Percentiles rank a stretch among this genome's conserved stretches.
Evolutionary conservation across 2,329 filamentous ascomycete genomes (phyloP).

Genomic region (Fusarium austroafricanum): DNA sequence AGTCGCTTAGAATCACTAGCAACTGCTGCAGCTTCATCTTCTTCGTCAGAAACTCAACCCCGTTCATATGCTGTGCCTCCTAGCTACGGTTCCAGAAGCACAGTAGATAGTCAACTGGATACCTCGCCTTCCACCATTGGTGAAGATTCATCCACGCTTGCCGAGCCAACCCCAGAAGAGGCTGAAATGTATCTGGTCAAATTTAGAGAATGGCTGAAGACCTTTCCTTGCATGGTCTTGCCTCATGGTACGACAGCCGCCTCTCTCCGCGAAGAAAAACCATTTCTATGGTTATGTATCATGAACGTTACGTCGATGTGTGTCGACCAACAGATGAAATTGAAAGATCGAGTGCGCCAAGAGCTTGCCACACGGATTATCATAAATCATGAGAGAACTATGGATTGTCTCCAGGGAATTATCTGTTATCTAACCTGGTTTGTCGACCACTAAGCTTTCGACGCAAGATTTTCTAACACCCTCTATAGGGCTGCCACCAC

Average conservation of each 20-base stretch:
- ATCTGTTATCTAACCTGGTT: constrained; percentile 61
- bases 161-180: constrained; percentile 51
- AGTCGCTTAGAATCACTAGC: constrained; percentile 54
- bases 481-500: constrained; percentile 53
- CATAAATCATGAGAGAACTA: constrained; percentile 59
- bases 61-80: constrained; percentile 17
- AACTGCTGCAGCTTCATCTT: constrained; percentile 52
- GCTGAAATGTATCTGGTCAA: constrained; percentile 55
- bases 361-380: constrained; percentile 60
- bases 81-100: constrained; percentile 15
- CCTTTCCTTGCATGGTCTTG: constrained; percentile 60
- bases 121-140: constrained; percentile 19
- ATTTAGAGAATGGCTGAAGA: constrained; percentile 57
- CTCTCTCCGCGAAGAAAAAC: constrained; percentile 54
- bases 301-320: constrained; percentile 59
- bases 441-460: constrained; percentile 16
- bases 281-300: constrained; percentile 64
- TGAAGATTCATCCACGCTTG: constrained; percentile 36
- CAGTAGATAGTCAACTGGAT: constrained; percentile 5
- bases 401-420: constrained; percentile 65
- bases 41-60: constrained; percentile 29
- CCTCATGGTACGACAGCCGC: constrained; percentile 52
- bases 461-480: constrained; percentile 6
- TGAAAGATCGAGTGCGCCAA: constrained; percentile 57
- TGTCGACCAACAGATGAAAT: constrained; percentile 52